Conservation (phyloP, 1,139 yeast genomes). For the Yamadazyma songkhlaensis region DNA sequence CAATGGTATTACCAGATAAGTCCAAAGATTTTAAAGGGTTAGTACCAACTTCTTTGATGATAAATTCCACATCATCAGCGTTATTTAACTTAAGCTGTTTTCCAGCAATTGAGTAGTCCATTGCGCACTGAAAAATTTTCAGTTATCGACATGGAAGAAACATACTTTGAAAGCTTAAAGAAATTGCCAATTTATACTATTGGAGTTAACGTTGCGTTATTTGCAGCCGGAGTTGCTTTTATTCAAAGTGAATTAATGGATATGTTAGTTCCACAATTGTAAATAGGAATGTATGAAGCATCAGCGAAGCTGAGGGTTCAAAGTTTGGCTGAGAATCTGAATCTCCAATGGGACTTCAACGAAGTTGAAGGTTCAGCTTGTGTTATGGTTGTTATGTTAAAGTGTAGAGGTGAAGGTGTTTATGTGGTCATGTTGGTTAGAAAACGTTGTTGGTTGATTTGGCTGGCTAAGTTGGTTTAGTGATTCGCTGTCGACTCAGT, state of each 20-base stretch:
- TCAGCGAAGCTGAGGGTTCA: too few species aligned
- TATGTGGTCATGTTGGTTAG: too few species aligned
- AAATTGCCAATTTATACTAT: constrained; percentile 65
- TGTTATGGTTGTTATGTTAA: too few species aligned
- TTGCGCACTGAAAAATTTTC: constrained; percentile 5
- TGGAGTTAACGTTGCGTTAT: constrained; percentile 59
- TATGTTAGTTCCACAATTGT: constrained; percentile 69
- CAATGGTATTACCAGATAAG: constrained; percentile 90
- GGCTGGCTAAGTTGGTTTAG: too few species aligned
- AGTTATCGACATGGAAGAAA: constrained; percentile 14
- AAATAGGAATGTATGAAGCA: constrained; percentile 1
- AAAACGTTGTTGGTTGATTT: too few species aligned
- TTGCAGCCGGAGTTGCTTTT: constrained; percentile 70
- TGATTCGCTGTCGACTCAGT: too few species aligned
- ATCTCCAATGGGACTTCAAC: too few species aligned
- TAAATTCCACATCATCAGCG: constrained; percentile 59
- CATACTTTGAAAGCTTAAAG: constrained; percentile 51
- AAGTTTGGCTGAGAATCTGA: background rate
- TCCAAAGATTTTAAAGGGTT: constrained; percentile 56
- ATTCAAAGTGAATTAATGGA: constrained; percentile 80
- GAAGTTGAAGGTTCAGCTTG: too few species aligned
- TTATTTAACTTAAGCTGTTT: constrained; percentile 75
- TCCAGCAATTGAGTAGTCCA: constrained; percentile 60
- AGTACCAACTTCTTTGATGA: constrained; percentile 13
- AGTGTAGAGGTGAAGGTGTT: too few species aligned